Conservation (phyloP, 164 flowering plant species). For the Liquidambar formosana region DNA sequence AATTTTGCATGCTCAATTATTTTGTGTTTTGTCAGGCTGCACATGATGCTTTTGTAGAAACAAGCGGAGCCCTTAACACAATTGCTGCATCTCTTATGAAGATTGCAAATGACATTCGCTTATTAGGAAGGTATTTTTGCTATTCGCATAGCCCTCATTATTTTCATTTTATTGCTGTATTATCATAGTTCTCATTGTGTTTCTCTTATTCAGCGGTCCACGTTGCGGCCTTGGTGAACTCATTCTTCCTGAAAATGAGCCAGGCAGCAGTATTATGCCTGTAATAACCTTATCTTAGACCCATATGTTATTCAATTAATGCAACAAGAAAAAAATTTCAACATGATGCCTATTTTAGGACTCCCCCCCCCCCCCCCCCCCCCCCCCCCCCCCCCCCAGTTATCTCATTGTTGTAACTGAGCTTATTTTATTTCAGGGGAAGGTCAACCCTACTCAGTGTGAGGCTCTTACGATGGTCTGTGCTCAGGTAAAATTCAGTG, state of each 20-base stretch:
- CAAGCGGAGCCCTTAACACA: slow-evolving; percentile 95
- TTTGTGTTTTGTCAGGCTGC: slow-evolving; percentile 66
- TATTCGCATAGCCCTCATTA: not conserved
- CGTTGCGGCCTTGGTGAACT: slow-evolving; percentile 99
- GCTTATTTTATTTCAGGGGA: slow-evolving; percentile 64
- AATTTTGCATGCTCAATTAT: not conserved
- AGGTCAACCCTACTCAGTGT: slow-evolving; percentile 98
- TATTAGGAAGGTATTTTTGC: slow-evolving; percentile 74
- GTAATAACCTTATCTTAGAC: slow-evolving; percentile 38
- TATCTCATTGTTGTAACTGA: slow-evolving; percentile 3
- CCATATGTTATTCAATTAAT: no score
- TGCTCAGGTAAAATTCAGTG: slow-evolving; percentile 71
- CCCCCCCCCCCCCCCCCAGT: no score
- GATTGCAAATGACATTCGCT: slow-evolving; percentile 90
- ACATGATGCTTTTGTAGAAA: slow-evolving; percentile 98
- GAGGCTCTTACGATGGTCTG: slow-evolving; percentile 99
- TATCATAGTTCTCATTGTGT: slow-evolving; percentile 3
- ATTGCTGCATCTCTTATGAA: slow-evolving; percentile 89
- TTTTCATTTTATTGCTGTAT: not conserved
- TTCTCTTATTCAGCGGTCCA: slow-evolving; percentile 74
- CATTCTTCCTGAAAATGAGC: slow-evolving; percentile 98
- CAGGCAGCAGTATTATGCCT: slow-evolving; percentile 99
- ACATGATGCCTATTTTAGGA: no score
- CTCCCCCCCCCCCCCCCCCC: no score
- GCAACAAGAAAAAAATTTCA: no score